Base-by-base conservation (phyloP, 495 filamentous ascomycete species). In the Sporormia fimetaria region DNA sequence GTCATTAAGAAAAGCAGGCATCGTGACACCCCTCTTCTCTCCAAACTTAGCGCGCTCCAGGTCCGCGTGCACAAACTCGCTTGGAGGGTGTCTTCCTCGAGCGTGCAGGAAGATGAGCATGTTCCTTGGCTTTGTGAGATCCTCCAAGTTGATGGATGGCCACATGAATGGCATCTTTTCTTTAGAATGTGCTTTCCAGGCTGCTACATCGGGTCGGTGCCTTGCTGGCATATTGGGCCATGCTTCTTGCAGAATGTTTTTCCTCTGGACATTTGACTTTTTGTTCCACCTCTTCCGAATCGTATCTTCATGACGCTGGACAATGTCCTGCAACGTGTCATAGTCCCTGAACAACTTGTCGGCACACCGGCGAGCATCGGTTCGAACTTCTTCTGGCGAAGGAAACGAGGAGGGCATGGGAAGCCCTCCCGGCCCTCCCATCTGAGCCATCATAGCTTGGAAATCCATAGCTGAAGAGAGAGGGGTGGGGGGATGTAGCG, bases 61-160 rank as follows among this genome's bases (percentile, higher is more conserved):
- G 27, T 74, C 68, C 0, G 42, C 36, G 4, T 25, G 41, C 1
- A 55, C 58, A 49, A 75, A 75, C 6, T 37, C 21, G 17, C 54
- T 51, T 0, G 72, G 69, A 0, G 22, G 44, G 44, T 71, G 30
- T 3, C 68, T 63, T 6, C 58, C 67, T 2, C 75, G 58, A 0
- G 69, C 38, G 29, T 72, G 68, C 1, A 80, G 48, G 8, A 76
- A 56, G 5, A 41, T 18, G 0, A 63, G 52, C 8, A 76, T 33
- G 1, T 52, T 41, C 25, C 59, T 65, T 0, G 62, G 54, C n/a
- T 63, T 56, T 3, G 33, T 28, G 4, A 78, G 54, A 53, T 78
- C 73, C 40, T 77, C 71, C 21, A 70, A 56, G 44, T 79, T 80
- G 53, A 78, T 67, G 37, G 65, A 61, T 0, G 74, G 75, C 63